phyloP scores from a whole-genome alignment of 345 rosid species.

The Lumnitzera racemosa region DNA sequence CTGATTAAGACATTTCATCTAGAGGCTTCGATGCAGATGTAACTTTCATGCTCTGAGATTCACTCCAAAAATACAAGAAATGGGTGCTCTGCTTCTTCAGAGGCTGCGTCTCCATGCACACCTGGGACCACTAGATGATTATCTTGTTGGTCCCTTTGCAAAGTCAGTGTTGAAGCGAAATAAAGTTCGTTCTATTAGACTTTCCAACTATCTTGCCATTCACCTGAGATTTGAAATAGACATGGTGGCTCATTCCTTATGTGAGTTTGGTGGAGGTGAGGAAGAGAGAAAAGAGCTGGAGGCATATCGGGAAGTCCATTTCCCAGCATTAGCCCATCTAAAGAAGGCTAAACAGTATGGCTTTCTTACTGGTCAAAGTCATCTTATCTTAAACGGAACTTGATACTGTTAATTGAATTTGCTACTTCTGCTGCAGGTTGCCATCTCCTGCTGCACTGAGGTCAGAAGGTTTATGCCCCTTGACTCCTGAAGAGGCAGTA shows the following conservation, averaged over 20 bases:
- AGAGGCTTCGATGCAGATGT: slow-evolving; percentile 98
- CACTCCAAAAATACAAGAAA: slow-evolving; percentile 78
- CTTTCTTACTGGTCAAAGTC: slow-evolving; percentile 1
- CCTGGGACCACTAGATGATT: slow-evolving; percentile 55
- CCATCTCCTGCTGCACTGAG: slow-evolving; percentile 71
- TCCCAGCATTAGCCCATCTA: slow-evolving; percentile 61
- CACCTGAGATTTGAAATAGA: slow-evolving; percentile 94
- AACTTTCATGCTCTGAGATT: slow-evolving; percentile 82
- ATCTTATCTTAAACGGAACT: neutral
- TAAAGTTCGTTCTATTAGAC: slow-evolving; percentile 28
- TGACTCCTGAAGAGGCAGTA: slow-evolving; percentile 90
- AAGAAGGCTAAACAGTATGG: slow-evolving; percentile 50
- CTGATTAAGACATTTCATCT: slow-evolving; percentile 40
- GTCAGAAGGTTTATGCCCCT: slow-evolving; percentile 82
- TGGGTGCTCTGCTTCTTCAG: slow-evolving; percentile 65
- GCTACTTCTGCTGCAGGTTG: slow-evolving; percentile 33
- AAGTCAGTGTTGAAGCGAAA: slow-evolving; percentile 35
- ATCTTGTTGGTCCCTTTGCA: slow-evolving; percentile 67
- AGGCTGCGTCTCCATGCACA: slow-evolving; percentile 50
- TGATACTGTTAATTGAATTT: neutral
- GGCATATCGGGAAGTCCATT: slow-evolving; percentile 80
- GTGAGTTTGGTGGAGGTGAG: slow-evolving; percentile 89
- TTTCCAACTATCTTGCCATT: slow-evolving; percentile 69
- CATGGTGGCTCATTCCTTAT: slow-evolving; percentile 96
- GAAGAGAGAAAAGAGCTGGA: slow-evolving; percentile 65